Base-by-base conservation (phyloP, 139 green algal genomes). In the Auxenochlorella protothecoides region DNA sequence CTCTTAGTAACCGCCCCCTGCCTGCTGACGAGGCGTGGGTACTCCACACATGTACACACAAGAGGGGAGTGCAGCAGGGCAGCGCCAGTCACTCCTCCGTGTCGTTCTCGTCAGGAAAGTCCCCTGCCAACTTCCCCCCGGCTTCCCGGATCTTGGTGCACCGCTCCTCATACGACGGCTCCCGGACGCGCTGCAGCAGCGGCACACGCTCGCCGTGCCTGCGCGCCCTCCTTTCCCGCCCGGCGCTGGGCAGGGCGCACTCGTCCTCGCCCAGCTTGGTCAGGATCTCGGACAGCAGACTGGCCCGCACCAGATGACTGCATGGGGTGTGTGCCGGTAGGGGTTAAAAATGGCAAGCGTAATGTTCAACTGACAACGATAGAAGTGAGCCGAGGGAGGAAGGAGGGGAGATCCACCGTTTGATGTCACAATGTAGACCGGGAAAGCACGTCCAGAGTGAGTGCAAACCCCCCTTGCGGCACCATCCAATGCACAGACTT, bases 81-180 rank as follows among this genome's bases (percentile, higher is more conserved):
- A 44, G 27, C 1, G 27, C 27, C 27, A 1, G 27, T 44, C 27
- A 44, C 27, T 44, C 27, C 27, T 44, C 27, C 27, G 27, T 44
- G 27, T 44, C 27, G 27, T 44, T 44, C 27, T 44, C 27, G 27
- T 44, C 27, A 44, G 27, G 27, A 44, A 1, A 44, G 27, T 44
- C 27, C 27, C 27, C 27, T 44, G 27, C 27, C 27, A 44, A 44
- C 27, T 44, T 44, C 27, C 27, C 27, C 27, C 27, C 27, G 27
- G 27, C 27, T 44, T 44, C 27, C 27, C 27, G 27, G 27, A 44
- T 44, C 27, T 44, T 44, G 27, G 27, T 1, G 27, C 27, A 44
- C 60, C 87, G 74, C 62, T 87, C 85, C 66, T 86, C 81, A 13
- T 92, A 68, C 2, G 83, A 72, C 0, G 84, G 81, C 75, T 93